Evolutionary conservation across 306 rosid species (phyloP).

Genomic region (Clitoria ternatea): DNA sequence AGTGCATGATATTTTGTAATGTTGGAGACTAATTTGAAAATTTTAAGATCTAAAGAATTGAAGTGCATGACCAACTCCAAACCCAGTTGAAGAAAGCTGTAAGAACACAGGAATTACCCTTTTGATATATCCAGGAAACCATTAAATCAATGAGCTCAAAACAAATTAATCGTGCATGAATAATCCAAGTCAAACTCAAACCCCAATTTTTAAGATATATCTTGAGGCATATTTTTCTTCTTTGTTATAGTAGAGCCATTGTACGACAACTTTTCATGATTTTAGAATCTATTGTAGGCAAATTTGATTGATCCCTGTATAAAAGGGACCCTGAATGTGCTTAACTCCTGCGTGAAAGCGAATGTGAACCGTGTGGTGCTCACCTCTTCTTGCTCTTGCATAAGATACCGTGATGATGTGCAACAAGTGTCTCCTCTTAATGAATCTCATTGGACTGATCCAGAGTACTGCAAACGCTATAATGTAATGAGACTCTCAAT

Average conservation of each 20-base stretch:
- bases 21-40: too few relatives aligned
- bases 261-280: neutral
- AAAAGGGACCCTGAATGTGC: slow-evolving; percentile 62
- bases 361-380: slow-evolving; percentile 63
- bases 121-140: too few relatives aligned
- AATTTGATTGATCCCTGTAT: slow-evolving; percentile 70
- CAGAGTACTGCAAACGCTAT: slow-evolving; percentile 62
- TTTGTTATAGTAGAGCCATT: neutral
- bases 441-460: slow-evolving; percentile 82
- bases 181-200: neutral
- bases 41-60: too few relatives aligned
- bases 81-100: too few relatives aligned
- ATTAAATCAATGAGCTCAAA: too few relatives aligned
- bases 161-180: neutral
- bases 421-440: slow-evolving; percentile 57
- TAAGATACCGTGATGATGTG: slow-evolving; percentile 62
- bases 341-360: slow-evolving; percentile 64
- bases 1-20: too few relatives aligned
- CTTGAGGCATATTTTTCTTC: neutral
- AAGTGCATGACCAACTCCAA: too few relatives aligned
- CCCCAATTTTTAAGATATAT: too few relatives aligned
- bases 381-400: slow-evolving; percentile 81
- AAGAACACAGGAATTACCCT: too few relatives aligned
- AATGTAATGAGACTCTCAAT: slow-evolving; percentile 33
- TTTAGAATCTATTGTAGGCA: slow-evolving; percentile 34